A percentile compares a stretch with the other conserved stretches of the same genome.
Conservation (phyloP, 2,329 filamentous ascomycete genomes). For the Aureobasidium uvarum region DNA sequence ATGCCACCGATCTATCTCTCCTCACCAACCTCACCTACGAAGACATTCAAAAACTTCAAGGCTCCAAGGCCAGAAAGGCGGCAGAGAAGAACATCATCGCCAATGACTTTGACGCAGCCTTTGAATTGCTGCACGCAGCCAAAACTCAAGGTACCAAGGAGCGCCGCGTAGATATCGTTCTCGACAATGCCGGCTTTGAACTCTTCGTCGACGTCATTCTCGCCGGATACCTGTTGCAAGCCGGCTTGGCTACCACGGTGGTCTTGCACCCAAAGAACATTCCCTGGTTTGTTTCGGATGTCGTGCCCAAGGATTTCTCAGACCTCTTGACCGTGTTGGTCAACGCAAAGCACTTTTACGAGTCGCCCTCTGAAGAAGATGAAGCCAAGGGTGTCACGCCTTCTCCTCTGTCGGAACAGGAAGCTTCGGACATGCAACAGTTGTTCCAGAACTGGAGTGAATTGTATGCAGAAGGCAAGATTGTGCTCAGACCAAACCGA, state of each 20-base stretch:
- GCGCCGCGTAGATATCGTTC: slow-evolving; percentile 84
- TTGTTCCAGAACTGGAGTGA: slow-evolving; percentile 78
- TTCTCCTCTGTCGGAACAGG: slow-evolving; percentile 62
- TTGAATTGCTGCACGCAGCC: slow-evolving; percentile 64
- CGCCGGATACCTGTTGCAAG: slow-evolving; percentile 81
- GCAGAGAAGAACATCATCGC: slow-evolving; percentile 89
- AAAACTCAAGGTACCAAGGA: slow-evolving; percentile 62
- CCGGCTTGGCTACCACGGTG: slow-evolving; percentile 80
- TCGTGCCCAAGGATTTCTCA: slow-evolving; percentile 79
- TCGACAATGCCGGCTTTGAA: slow-evolving; percentile 97
- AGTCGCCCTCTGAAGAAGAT: slow-evolving; percentile 67
- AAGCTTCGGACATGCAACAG: slow-evolving; percentile 66
- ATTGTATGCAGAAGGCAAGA: slow-evolving; percentile 77
- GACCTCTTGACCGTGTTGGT: slow-evolving; percentile 79
- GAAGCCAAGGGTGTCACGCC: slow-evolving; percentile 55
- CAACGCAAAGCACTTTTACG: slow-evolving; percentile 75
- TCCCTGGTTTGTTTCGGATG: slow-evolving; percentile 98
- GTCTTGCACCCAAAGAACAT: slow-evolving; percentile 92
- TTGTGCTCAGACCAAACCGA: slow-evolving; percentile 76
- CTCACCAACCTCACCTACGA: slow-evolving; percentile 88
- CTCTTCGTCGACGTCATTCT: slow-evolving; percentile 92
- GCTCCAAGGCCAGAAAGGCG: slow-evolving; percentile 77
- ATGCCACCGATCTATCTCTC: slow-evolving; percentile 90
- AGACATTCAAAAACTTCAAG: slow-evolving; percentile 95
- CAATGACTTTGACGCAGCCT: slow-evolving; percentile 77